Evolutionary conservation across 192 early-diverging fungal species (phyloP).

Genomic region (Endogone sp.): DNA sequence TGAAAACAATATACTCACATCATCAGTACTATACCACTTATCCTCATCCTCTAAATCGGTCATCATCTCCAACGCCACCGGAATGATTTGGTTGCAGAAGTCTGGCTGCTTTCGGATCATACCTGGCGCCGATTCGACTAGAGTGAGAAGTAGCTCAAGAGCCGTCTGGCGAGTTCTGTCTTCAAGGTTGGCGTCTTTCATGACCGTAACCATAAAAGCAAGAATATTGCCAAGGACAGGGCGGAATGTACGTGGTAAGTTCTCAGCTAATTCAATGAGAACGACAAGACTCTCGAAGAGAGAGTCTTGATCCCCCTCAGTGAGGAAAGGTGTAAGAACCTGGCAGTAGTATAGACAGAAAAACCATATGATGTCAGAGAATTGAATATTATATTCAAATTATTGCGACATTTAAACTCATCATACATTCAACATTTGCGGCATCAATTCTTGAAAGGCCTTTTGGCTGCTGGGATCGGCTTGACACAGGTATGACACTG

Average conservation of each 20-base stretch:
- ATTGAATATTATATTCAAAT: constrained; percentile 12
- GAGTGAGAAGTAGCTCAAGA: constrained; percentile 87
- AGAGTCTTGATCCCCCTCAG: constrained; percentile 65
- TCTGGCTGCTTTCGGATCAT: constrained; percentile 88
- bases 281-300: constrained; percentile 69
- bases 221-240: constrained; percentile 70
- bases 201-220: constrained; percentile 69
- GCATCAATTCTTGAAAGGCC: constrained; percentile 65
- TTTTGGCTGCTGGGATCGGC: constrained; percentile 52
- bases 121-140: constrained; percentile 83
- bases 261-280: constrained; percentile 86
- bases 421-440: constrained; percentile 74
- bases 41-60: constrained; percentile 85
- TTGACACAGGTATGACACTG: constrained; percentile 71
- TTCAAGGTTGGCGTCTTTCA: constrained; percentile 80
- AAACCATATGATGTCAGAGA: constrained; percentile 11
- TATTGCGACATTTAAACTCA: too few relatives aligned
- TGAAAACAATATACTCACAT: constrained; percentile 38
- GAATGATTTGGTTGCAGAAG: constrained; percentile 77
- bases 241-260: constrained; percentile 79
- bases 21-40: constrained; percentile 86
- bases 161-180: constrained; percentile 83
- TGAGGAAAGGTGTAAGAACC: constrained; percentile 65
- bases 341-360: constrained; percentile 2
- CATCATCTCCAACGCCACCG: constrained; percentile 94